Conservation (phyloP, 139 green algal species). For the Pleodorina starrii region DNA sequence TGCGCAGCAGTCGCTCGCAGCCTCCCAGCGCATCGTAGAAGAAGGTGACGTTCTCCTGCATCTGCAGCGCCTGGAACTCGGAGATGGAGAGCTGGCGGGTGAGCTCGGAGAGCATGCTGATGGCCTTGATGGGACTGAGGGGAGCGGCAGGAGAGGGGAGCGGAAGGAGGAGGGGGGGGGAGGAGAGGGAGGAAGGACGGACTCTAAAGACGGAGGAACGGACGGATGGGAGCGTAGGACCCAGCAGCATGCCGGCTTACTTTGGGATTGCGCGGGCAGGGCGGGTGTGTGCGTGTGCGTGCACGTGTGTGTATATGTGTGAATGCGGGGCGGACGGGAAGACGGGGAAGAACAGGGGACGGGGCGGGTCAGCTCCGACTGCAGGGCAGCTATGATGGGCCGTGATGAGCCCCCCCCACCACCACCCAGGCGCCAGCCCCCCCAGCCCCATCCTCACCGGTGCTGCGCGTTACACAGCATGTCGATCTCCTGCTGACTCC, state of each 20-base stretch:
- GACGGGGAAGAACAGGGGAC: not conserved
- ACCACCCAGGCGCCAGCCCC: not conserved
- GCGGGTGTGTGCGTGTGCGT: too few species aligned
- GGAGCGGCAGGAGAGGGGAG: not conserved
- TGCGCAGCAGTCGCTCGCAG: slow-evolving; percentile 81
- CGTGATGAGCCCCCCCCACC: too few species aligned
- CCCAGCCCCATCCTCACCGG: slow-evolving; percentile 14
- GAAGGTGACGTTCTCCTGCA: slow-evolving; percentile 65
- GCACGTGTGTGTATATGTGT: too few species aligned
- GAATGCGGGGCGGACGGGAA: too few species aligned
- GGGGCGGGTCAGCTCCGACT: too few species aligned
- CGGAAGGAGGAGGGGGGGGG: too few species aligned
- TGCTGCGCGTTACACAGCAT: slow-evolving; percentile 41
- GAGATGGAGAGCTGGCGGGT: slow-evolving; percentile 37
- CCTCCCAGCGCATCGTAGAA: slow-evolving; percentile 77
- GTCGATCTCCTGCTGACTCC: slow-evolving; percentile 44
- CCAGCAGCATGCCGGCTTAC: too few species aligned
- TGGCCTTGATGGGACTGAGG: slow-evolving; percentile 42
- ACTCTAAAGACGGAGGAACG: too few species aligned
- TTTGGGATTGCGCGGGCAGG: too few species aligned
- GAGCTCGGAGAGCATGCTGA: slow-evolving; percentile 46
- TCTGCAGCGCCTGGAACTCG: slow-evolving; percentile 43
- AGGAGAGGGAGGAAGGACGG: not conserved
- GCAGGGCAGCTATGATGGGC: too few species aligned
- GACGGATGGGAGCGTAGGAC: too few species aligned